phyloP scores from a whole-genome alignment of 1,284 basidiomycete species.

The Cryptococcus floricola region DNA sequence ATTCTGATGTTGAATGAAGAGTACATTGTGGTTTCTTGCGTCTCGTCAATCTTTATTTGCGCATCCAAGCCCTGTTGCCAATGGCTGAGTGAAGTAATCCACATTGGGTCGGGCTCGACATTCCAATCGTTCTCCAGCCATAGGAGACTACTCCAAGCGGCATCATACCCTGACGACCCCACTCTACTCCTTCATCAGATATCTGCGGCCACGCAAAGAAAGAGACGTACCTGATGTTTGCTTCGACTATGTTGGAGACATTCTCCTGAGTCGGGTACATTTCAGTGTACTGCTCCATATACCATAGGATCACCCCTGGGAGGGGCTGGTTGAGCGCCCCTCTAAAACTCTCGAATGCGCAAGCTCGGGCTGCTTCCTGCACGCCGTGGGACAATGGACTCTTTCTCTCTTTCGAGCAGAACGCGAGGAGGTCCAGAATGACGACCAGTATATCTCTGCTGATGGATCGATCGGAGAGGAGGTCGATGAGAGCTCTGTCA shows the following conservation, averaged over 20 bases:
- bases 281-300: constrained; percentile 29
- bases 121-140: constrained; percentile 32
- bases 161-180: constrained; percentile 23
- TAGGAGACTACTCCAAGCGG: constrained; percentile 33
- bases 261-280: constrained; percentile 20
- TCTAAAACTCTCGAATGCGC: constrained; percentile 23
- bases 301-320: constrained; percentile 35
- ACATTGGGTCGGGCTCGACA: constrained; percentile 30
- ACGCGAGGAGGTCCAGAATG: constrained; percentile 32
- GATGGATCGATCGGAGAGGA: constrained; percentile 17
- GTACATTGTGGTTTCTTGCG: constrained; percentile 19
- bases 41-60: constrained; percentile 26
- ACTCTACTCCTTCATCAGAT: background rate
- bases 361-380: constrained; percentile 23
- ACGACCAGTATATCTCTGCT: constrained; percentile 21
- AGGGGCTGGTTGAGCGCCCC: constrained; percentile 30
- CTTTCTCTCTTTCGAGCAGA: constrained; percentile 28
- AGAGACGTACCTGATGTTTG: constrained; percentile 28
- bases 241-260: constrained; percentile 28
- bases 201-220: background rate
- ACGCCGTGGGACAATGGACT: constrained; percentile 12
- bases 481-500: constrained; percentile 18
- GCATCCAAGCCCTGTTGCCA: constrained; percentile 30
- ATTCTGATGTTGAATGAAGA: constrained; percentile 34
- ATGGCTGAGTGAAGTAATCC: constrained; percentile 38